Percentiles rank a stretch among this genome's conserved stretches.
phyloP scores from a whole-genome alignment of 2,329 filamentous ascomycete genomes.

The Sporothrix curviconia region DNA sequence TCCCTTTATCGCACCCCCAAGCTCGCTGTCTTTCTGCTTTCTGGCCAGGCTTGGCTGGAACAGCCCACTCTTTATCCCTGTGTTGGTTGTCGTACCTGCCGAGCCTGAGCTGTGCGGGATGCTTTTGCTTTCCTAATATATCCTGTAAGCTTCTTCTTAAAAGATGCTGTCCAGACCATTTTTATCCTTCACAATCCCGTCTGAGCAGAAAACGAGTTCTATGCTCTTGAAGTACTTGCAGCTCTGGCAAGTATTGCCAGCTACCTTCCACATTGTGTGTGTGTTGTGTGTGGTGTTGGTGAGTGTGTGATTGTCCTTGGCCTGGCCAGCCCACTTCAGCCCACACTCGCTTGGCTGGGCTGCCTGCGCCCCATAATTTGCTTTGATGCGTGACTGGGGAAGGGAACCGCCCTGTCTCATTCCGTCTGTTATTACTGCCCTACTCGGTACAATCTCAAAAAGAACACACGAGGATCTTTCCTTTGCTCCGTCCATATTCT shows the following conservation, averaged over 20 bases:
- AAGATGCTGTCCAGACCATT: too few species aligned
- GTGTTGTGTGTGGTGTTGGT: too few species aligned
- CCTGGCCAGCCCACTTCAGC: not conserved
- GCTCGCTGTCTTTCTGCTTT: not conserved
- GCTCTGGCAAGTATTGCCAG: too few species aligned
- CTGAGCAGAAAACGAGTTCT: too few species aligned
- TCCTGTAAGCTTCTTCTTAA: not conserved
- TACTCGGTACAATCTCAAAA: not conserved
- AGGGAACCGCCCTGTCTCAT: not conserved
- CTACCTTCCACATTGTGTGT: too few species aligned
- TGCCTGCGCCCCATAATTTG: not conserved
- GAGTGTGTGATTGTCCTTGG: not conserved
- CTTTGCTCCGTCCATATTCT: not conserved
- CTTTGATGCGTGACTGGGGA: slow-evolving; percentile 1
- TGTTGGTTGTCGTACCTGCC: not conserved
- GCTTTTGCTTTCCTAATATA: not conserved
- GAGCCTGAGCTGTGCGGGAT: too few species aligned
- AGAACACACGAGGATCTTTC: not conserved
- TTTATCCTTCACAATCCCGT: too few species aligned
- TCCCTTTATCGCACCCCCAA: too few species aligned
- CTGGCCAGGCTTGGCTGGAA: not conserved
- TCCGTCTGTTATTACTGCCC: not conserved
- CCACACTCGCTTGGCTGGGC: not conserved
- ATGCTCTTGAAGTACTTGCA: too few species aligned
- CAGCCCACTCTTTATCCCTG: too few species aligned